phyloP scores from a whole-genome alignment of 257 asterid genomes.

The Leonotis leonurus region DNA sequence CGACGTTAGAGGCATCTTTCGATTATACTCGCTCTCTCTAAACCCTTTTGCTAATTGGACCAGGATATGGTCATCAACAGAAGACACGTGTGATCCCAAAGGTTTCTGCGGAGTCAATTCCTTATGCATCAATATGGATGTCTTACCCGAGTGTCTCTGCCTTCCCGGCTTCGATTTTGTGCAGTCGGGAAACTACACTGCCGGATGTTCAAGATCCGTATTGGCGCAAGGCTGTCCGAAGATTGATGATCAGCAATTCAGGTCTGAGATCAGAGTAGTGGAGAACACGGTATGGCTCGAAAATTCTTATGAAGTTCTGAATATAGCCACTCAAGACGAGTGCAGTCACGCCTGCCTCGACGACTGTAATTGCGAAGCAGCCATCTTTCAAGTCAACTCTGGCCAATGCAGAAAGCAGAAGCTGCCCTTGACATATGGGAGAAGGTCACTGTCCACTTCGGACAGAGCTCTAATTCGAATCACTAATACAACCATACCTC shows the following conservation, averaged over 20 bases:
- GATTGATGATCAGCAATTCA: not conserved
- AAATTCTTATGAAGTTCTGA: slow-evolving; percentile 4
- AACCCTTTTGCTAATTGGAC: slow-evolving; percentile 18
- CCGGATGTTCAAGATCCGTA: slow-evolving; percentile 28
- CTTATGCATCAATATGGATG: slow-evolving; percentile 27
- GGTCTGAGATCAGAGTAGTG: slow-evolving; percentile 10
- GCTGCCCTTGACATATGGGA: slow-evolving; percentile 45
- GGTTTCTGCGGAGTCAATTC: slow-evolving; percentile 49
- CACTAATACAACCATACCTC: not conserved
- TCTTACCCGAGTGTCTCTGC: slow-evolving; percentile 11
- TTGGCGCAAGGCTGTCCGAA: slow-evolving; percentile 10
- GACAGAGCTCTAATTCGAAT: slow-evolving; percentile 27
- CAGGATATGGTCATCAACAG: slow-evolving; percentile 5
- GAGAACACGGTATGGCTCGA: slow-evolving; percentile 26
- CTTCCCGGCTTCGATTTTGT: slow-evolving; percentile 38
- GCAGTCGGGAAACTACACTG: slow-evolving; percentile 22
- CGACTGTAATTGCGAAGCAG: slow-evolving; percentile 50
- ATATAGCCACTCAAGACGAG: slow-evolving; percentile 5
- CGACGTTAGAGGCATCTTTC: slow-evolving; percentile 40
- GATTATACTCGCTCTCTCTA: slow-evolving; percentile 28
- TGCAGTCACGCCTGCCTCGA: slow-evolving; percentile 35
- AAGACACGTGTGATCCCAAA: slow-evolving; percentile 24
- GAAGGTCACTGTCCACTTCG: not conserved
- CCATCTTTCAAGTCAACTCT: slow-evolving; percentile 17
- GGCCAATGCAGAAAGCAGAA: slow-evolving; percentile 34